Evolutionary conservation across 2,329 filamentous ascomycete genomes (phyloP).

Genomic region (Thielaviopsis ethacetica): DNA sequence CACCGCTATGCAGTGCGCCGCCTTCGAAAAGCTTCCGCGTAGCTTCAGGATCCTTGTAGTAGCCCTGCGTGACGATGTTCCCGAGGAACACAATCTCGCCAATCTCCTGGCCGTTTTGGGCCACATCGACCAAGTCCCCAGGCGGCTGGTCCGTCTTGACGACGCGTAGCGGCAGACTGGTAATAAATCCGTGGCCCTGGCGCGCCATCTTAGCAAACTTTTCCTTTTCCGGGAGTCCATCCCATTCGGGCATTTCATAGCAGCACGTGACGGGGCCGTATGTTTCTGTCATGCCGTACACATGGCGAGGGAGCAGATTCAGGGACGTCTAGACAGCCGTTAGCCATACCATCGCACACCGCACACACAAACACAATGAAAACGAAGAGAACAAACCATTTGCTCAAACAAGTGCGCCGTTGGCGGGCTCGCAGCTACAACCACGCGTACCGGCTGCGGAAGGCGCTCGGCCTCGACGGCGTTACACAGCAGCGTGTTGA

Average conservation of each 20-base stretch:
- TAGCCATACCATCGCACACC: background rate
- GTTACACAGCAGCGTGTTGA: constrained; percentile 83
- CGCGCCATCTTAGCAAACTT: constrained; percentile 83
- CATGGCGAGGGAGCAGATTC: constrained; percentile 81
- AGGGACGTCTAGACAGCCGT: constrained; percentile 27
- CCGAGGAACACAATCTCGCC: constrained; percentile 62
- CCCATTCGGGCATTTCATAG: constrained; percentile 76
- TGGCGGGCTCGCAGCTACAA: constrained; percentile 82
- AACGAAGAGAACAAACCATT: constrained; percentile 42
- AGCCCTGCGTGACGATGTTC: constrained; percentile 83
- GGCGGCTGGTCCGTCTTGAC: constrained; percentile 63
- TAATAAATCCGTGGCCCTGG: constrained; percentile 84
- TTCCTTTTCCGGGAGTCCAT: constrained; percentile 53
- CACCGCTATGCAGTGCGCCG: constrained; percentile 74
- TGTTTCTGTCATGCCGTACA: constrained; percentile 78
- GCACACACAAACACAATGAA: background rate
- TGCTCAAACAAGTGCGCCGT: constrained; percentile 81
- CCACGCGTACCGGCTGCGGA: constrained; percentile 59
- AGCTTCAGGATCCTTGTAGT: constrained; percentile 78
- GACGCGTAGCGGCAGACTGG: constrained; percentile 62
- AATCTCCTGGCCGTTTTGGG: constrained; percentile 31
- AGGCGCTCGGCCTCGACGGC: constrained; percentile 58
- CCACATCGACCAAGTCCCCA: constrained; percentile 32
- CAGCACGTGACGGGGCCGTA: constrained; percentile 94
- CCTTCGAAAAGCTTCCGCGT: constrained; percentile 78